Conservation (phyloP, 768 basidiomycete species). For the Mycena galopus region DNA sequence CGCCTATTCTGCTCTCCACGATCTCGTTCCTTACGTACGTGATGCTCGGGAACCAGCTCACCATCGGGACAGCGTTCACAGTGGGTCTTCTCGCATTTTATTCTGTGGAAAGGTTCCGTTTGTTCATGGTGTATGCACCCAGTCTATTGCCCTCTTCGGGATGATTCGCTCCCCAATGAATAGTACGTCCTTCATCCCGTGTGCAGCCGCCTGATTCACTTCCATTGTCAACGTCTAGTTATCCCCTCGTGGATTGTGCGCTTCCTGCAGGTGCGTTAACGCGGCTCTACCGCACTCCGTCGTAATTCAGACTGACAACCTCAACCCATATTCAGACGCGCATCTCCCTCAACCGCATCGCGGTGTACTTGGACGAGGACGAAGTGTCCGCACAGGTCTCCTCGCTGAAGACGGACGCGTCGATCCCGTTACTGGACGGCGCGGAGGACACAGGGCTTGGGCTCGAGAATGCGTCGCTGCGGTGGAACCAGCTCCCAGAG, state of each 20-base stretch:
- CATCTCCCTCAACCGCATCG: slow-evolving; percentile 79
- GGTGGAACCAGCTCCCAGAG: slow-evolving; percentile 67
- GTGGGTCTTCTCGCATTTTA: slow-evolving; percentile 45
- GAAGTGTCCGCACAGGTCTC: slow-evolving; percentile 71
- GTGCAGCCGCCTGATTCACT: too few species aligned
- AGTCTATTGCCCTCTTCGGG: slow-evolving; percentile 85
- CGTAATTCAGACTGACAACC: too few species aligned
- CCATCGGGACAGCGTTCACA: slow-evolving; percentile 87
- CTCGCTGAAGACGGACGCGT: slow-evolving; percentile 62
- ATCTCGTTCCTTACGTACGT: slow-evolving; percentile 79
- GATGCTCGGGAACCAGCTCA: slow-evolving; percentile 78
- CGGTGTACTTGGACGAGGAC: slow-evolving; percentile 76
- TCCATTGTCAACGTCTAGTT: slow-evolving; percentile 38
- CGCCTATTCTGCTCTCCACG: slow-evolving; percentile 73
- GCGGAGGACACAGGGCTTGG: slow-evolving; percentile 62
- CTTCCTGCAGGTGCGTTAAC: slow-evolving; percentile 66
- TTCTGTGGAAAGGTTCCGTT: not conserved
- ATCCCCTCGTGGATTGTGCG: slow-evolving; percentile 87
- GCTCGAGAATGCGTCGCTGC: slow-evolving; percentile 68
- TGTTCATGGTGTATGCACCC: not conserved
- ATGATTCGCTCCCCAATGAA: slow-evolving; percentile 72
- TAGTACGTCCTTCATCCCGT: not conserved
- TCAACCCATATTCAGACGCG: slow-evolving; percentile 54
- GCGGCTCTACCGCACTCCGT: too few species aligned
- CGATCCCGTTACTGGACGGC: slow-evolving; percentile 34